Evolutionary conservation across 1,139 yeast genomes (phyloP).

Genomic region (Saccharomycopsis phalli): DNA sequence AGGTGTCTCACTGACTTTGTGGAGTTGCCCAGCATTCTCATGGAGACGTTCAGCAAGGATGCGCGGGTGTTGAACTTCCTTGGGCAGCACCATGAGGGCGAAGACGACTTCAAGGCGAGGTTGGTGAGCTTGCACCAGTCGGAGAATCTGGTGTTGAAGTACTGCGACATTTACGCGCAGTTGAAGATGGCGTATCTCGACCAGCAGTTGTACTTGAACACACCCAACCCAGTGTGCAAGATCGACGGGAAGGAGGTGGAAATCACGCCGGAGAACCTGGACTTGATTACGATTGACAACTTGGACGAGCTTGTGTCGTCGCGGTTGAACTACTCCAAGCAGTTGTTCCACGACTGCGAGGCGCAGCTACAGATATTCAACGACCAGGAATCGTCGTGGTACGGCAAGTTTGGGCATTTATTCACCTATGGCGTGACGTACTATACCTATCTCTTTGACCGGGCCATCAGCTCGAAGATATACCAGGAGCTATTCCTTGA

Average conservation of each 20-base stretch:
- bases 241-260: constrained; percentile 3
- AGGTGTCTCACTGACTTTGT: constrained; percentile 95
- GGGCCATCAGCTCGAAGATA: constrained; percentile 84
- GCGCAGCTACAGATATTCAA: constrained; percentile 43
- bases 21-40: constrained; percentile 87
- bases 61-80: constrained; percentile 64
- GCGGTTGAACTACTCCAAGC: constrained; percentile 40
- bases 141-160: constrained; percentile 46
- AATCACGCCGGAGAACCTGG: constrained; percentile 7
- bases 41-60: constrained; percentile 88
- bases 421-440: constrained; percentile 93
- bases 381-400: constrained; percentile 74
- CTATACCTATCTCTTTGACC: constrained; percentile 82
- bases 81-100: constrained; percentile 51
- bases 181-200: constrained; percentile 85
- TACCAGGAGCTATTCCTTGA: constrained; percentile 65
- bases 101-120: constrained; percentile 7
- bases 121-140: constrained; percentile 30
- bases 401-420: constrained; percentile 88
- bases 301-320: constrained; percentile 32
- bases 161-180: constrained; percentile 79
- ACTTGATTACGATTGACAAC: constrained; percentile 23
- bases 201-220: constrained; percentile 58
- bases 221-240: constrained; percentile 17
- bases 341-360: constrained; percentile 61